Base-by-base conservation (phyloP, 768 basidiomycete species). In the Amanita muscaria region DNA sequence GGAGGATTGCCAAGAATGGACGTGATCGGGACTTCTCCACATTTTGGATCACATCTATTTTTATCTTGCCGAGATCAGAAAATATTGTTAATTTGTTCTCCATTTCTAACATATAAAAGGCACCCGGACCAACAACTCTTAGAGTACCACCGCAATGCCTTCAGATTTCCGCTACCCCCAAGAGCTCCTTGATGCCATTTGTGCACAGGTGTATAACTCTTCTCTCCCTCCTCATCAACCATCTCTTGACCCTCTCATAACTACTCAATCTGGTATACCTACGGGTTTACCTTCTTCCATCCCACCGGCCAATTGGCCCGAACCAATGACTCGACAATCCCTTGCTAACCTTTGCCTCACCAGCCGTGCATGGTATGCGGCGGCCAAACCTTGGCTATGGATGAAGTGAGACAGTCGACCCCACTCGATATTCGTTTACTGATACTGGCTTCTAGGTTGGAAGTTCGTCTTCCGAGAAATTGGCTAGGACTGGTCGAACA, bases 311-410 rank as follows among this genome's bases (percentile, higher is more conserved):
- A 73, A 76, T 56, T 87, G 80, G 79, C 65, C 83, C 0, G 88
- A 89, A 50, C 68, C 76, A 4, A 54, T 78, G 23, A 70, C 77
- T 19, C 76, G 88, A 10, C 69, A 62, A 46, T 80, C 88, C 0
- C 69, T 92, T 16, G 69, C 76, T 4, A 79, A 62, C 52, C 79
- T 90, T 34, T 87, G 83, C 54, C 74, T 86, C 49, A 86, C 88
- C 33, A 86, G 79, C 55, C 83, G 69, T 54, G 71, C 77, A 2
- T 90, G 85, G 83, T 78, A 79, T 56, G 74, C 77, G 22, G 88
- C 86, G 1, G 85, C 88, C n/a, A 83, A 82, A 53, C 88, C 88
- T 0, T 91, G 83, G 85, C 66, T 92, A 4, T 92, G 88, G 88
- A 76, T 75, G 47, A 79, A 79, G 69, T 72, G 46, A 47, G 69